Conservation (phyloP, 805 yeast species). For the Lachancea sp. region DNA sequence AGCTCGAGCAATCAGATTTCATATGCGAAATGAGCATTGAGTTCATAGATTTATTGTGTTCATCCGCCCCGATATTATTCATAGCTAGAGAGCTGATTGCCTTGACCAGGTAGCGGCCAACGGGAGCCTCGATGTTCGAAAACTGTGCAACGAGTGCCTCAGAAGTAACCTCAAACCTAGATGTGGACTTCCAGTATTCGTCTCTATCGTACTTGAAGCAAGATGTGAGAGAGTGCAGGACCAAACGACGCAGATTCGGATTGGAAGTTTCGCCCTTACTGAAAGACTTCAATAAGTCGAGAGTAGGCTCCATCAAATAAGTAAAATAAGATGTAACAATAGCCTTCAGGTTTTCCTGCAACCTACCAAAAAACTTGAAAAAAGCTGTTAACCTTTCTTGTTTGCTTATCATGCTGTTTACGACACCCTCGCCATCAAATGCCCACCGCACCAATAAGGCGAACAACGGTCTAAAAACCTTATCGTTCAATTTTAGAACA, state of each 20-base stretch:
- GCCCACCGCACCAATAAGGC: constrained; percentile 89
- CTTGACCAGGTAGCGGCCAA: constrained; percentile 77
- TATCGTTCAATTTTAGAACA: constrained; percentile 89
- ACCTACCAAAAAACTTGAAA: constrained; percentile 76
- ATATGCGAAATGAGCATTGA: constrained; percentile 58
- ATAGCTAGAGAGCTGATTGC: constrained; percentile 72
- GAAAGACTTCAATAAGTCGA: constrained; percentile 47
- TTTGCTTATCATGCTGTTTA: constrained; percentile 40
- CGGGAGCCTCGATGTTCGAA: constrained; percentile 56
- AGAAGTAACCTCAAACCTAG: constrained; percentile 71
- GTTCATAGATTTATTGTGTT: constrained; percentile 70
- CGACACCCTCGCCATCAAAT: constrained; percentile 69
- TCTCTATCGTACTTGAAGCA: constrained; percentile 87
- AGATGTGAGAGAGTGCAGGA: constrained; percentile 65
- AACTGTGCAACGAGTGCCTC: constrained; percentile 62
- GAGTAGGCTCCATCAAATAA: constrained; percentile 72
- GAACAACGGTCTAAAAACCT: constrained; percentile 87
- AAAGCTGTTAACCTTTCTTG: constrained; percentile 61
- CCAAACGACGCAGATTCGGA: constrained; percentile 60
- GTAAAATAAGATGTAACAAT: constrained; percentile 86
- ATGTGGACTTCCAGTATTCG: constrained; percentile 89
- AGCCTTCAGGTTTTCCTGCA: constrained; percentile 78
- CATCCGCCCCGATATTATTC: constrained; percentile 58
- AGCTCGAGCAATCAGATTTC: constrained; percentile 50
- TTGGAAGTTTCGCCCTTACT: constrained; percentile 39